Evolutionary conservation across 306 rosid genomes (phyloP), one percentile per base, ranked within the genome.

Genomic region (Trifolium repens): DNA sequence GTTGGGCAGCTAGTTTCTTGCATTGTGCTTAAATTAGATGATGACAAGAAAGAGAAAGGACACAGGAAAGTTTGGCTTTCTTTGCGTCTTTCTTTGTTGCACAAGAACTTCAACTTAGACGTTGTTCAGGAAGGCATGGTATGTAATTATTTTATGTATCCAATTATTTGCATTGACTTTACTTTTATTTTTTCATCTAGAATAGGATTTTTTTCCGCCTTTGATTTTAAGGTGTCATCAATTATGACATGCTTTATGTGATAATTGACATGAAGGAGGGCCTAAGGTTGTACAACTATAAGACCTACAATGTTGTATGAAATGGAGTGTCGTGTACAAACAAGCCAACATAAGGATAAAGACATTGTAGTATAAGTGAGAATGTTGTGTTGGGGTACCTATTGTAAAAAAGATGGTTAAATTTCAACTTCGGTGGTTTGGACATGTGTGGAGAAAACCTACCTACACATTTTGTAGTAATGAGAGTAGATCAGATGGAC

Each of bases 41-140:
- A 87, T 32, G 97, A 94, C 78, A 92, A 86, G 75, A 94, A 87
- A 82, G 97, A 94, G 67, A 88, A 76, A 49, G 91, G 91, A 67
- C 92, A 79, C 77, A 83, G 89, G 66, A 94, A 92, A 89, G 87
- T 94, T 71, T 94, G 97, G 97, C 93, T 94, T 81, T 94, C 99
- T 72, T 82, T 94, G 87, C 84, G 92, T 34, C 94, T 94, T 74
- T 94, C 99, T 13, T 75, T 84, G 83, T 82, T 94, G 83, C 84
- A 94, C 85, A 90, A 92, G 81, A 88, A 87, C 84, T 83, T 85
- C 76, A 84, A 77, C 67, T 80, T 94, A 78, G 97, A 92, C 35
- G 86, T 81, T 79, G 80, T 87, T 81, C 96, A 90, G 83, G 96
- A 90, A 92, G 96, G 99, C 83, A 92, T 90, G 97, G 97, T 94